Evolutionary conservation across 176 grass and related monocot species (phyloP).

Genomic region (Eleusine coracana): DNA sequence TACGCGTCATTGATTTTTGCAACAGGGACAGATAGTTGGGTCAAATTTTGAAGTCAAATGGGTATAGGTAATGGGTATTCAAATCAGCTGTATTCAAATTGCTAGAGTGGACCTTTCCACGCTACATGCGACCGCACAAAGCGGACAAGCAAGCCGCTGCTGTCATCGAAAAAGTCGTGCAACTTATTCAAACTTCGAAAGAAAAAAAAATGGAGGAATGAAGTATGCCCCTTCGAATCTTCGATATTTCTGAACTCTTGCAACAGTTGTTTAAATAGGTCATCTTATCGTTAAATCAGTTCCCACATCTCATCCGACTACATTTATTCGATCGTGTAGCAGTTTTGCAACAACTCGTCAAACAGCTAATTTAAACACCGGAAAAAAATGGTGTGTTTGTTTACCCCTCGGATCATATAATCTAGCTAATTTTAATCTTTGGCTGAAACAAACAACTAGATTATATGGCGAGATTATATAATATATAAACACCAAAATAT

Average conservation of each 20-base stretch:
- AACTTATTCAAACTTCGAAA: background rate
- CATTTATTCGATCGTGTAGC: too few species aligned
- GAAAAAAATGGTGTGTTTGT: too few species aligned
- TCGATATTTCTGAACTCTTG: background rate
- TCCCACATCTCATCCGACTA: background rate
- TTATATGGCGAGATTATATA: too few species aligned
- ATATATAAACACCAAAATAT: too few species aligned
- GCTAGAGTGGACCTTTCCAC: slow-evolving; percentile 21
- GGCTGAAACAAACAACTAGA: too few species aligned
- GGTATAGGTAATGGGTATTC: background rate
- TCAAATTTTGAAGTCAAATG: background rate
- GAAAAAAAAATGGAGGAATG: background rate
- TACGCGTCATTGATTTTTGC: background rate
- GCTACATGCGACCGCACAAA: background rate
- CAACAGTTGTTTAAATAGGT: background rate
- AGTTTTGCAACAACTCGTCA: too few species aligned
- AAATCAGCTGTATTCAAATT: background rate
- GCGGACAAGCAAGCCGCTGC: background rate
- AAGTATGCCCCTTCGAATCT: background rate
- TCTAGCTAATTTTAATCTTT: too few species aligned
- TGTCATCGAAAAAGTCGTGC: background rate
- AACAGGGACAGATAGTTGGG: background rate
- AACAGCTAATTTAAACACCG: too few species aligned
- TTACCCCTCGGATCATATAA: too few species aligned
- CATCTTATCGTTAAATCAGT: background rate